A percentile compares a stretch with the other conserved stretches of the same genome.
These are phyloP conservation scores for Penicillium occitanis DNA, from an alignment of 2,329 filamentous ascomycete species.

Conservation along the genomic window DNA sequence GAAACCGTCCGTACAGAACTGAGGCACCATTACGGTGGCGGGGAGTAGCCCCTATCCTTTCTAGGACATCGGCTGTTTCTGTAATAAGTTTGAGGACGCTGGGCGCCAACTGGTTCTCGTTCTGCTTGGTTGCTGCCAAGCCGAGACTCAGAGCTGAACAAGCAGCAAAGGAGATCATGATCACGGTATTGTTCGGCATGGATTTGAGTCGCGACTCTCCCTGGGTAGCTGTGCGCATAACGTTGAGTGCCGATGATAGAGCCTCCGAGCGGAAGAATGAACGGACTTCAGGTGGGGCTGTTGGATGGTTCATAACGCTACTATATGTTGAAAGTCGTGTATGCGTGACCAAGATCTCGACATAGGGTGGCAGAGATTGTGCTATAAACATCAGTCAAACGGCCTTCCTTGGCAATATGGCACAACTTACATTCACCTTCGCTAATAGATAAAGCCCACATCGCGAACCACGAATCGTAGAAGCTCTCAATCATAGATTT, in stretches of 20 bases:
- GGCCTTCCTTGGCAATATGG: neutral
- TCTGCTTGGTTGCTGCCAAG: slow-evolving; percentile 52
- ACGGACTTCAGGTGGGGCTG: slow-evolving; percentile 67
- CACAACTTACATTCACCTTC: slow-evolving; percentile 50
- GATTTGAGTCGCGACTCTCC: slow-evolving; percentile 68
- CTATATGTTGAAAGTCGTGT: slow-evolving; percentile 73
- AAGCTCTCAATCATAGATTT: slow-evolving; percentile 64
- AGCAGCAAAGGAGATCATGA: slow-evolving; percentile 75
- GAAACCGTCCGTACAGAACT: slow-evolving; percentile 57
- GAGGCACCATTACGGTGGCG: slow-evolving; percentile 67
- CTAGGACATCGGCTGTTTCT: slow-evolving; percentile 67
- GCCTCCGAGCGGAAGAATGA: slow-evolving; percentile 71
- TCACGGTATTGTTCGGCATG: slow-evolving; percentile 76
- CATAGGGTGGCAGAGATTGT: slow-evolving; percentile 63
- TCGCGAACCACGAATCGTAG: slow-evolving; percentile 64
- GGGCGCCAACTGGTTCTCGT: slow-evolving; percentile 49
- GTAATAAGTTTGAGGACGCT: slow-evolving; percentile 65
- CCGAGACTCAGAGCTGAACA: slow-evolving; percentile 67
- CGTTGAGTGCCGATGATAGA: slow-evolving; percentile 70
- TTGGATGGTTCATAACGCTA: slow-evolving; percentile 72
- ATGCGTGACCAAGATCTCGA: slow-evolving; percentile 72
- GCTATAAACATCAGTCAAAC: slow-evolving; percentile 30
- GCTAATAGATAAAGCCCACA: slow-evolving; percentile 61
- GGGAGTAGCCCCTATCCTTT: slow-evolving; percentile 66
- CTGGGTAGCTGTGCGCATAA: slow-evolving; percentile 71